Conservation (phyloP, 179 eudicot species). For the Amaranthus tricolor region DNA sequence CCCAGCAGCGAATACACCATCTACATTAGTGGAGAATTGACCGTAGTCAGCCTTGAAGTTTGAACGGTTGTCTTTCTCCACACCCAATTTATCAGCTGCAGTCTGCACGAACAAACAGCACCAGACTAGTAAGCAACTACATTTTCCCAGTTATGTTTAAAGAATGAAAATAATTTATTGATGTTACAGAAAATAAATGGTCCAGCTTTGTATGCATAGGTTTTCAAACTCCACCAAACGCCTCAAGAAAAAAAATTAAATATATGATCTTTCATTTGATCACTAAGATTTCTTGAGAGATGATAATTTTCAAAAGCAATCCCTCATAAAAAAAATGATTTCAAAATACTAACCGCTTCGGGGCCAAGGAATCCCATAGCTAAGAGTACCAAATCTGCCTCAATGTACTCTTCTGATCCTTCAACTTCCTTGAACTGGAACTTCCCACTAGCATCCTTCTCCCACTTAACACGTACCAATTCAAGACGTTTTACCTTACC, state of each 20-base stretch:
- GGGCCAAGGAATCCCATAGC: slow-evolving; percentile 99
- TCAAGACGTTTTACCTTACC: slow-evolving; percentile 84
- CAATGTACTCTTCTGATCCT: slow-evolving; percentile 73
- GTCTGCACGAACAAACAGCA: slow-evolving; percentile 40
- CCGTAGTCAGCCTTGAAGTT: slow-evolving; percentile 97
- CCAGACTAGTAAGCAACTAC: slow-evolving; percentile 12
- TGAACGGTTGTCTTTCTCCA: slow-evolving; percentile 76
- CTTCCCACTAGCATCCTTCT: slow-evolving; percentile 83
- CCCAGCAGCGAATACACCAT: slow-evolving; percentile 95
- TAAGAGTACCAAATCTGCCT: slow-evolving; percentile 82
- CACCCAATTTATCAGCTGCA: slow-evolving; percentile 74
- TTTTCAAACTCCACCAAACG: neutral
- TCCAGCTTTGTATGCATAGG: no score
- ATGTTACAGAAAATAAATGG: neutral
- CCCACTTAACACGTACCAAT: slow-evolving; percentile 81
- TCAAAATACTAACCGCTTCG: slow-evolving; percentile 72
- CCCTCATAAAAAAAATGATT: neutral
- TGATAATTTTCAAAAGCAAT: no score
- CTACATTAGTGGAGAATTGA: slow-evolving; percentile 75
- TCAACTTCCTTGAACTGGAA: slow-evolving; percentile 86
- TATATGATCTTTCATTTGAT: neutral
- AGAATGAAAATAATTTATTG: neutral
- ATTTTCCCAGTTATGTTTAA: neutral
- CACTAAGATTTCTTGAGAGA: neutral
- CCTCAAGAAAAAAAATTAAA: neutral